Conservation (phyloP, 2,329 filamentous ascomycete genomes). For the Cladophialophora psammophila region DNA sequence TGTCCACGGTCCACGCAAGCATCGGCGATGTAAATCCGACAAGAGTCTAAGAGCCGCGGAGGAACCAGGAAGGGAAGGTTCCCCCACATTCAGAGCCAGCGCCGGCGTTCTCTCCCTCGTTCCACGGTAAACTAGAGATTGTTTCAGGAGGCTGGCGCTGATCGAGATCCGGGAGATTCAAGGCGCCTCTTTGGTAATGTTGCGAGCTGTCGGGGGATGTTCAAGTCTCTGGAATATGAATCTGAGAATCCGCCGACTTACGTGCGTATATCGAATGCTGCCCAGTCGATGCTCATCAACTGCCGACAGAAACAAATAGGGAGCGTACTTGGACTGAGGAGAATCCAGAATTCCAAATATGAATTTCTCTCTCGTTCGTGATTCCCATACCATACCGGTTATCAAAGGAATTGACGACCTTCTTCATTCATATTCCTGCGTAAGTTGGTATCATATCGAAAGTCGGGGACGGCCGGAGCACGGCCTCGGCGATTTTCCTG, state of each 20-base stretch:
- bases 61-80: neutral
- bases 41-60: neutral
- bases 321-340: neutral
- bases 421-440: neutral
- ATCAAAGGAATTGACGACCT: neutral
- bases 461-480: neutral
- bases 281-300: neutral
- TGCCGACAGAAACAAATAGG: neutral
- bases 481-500: neutral
- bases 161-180: neutral
- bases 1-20: neutral
- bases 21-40: neutral
- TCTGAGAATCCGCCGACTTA: neutral
- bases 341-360: neutral
- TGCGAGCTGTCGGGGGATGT: neutral
- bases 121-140: neutral
- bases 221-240: neutral
- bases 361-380: neutral
- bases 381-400: neutral
- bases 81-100: neutral
- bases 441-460: neutral
- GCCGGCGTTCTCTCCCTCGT: neutral
- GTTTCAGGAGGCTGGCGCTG: neutral
- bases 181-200: neutral
- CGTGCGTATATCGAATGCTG: neutral